These are phyloP conservation scores for Torulaspora franciscae DNA, from an alignment of 805 yeast species.

Conservation along the genomic window DNA sequence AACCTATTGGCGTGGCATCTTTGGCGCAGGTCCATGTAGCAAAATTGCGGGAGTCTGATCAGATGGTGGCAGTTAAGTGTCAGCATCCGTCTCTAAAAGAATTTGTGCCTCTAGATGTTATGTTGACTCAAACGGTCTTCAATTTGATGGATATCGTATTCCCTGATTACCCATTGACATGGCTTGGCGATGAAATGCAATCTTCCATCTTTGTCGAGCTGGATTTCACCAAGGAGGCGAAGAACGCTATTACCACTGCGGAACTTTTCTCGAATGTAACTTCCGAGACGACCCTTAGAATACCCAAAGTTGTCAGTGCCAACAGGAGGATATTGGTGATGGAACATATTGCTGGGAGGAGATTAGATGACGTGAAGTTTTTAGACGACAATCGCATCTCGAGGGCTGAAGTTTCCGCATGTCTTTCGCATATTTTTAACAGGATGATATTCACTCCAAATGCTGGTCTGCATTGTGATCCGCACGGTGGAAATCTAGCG, in stretches of 20 bases:
- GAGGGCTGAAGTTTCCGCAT: slow-evolving; percentile 72
- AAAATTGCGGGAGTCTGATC: slow-evolving; percentile 49
- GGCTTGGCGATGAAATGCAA: slow-evolving; percentile 95
- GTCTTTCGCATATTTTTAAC: slow-evolving; percentile 86
- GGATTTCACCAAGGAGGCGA: slow-evolving; percentile 82
- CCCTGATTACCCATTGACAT: slow-evolving; percentile 88
- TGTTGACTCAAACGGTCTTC: slow-evolving; percentile 73
- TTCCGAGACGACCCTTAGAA: slow-evolving; percentile 64
- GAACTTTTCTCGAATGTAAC: slow-evolving; percentile 55
- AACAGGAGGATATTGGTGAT: slow-evolving; percentile 69
- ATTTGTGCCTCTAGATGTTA: slow-evolving; percentile 86
- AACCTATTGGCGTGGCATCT: slow-evolving; percentile 92
- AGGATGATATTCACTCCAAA: slow-evolving; percentile 92
- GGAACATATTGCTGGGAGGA: slow-evolving; percentile 80
- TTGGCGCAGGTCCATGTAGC: slow-evolving; percentile 94
- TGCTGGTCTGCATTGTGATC: slow-evolving; percentile 94
- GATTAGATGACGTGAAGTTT: slow-evolving; percentile 72
- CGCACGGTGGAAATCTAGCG: slow-evolving; percentile 96
- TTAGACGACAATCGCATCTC: slow-evolving; percentile 61
- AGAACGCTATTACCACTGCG: slow-evolving; percentile 67
- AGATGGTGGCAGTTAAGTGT: slow-evolving; percentile 85
- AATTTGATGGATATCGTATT: slow-evolving; percentile 67
- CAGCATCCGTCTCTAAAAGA: slow-evolving; percentile 87
- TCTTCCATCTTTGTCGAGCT: slow-evolving; percentile 84
- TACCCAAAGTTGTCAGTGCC: slow-evolving; percentile 70